phyloP scores from a whole-genome alignment of 116 monocot genomes.

The Papilionanthe hybrid region DNA sequence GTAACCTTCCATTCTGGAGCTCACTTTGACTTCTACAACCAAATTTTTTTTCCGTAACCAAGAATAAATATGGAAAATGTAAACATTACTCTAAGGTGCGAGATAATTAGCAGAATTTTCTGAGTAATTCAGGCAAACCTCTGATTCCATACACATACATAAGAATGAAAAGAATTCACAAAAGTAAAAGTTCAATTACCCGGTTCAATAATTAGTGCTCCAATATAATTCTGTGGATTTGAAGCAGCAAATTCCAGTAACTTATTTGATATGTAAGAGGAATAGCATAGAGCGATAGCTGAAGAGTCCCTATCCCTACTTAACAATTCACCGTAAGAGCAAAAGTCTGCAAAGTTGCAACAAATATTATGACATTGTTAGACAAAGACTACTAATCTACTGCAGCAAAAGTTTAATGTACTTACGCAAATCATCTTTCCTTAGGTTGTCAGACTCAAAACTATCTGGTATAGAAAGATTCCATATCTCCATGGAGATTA shows the following conservation, averaged over 20 bases:
- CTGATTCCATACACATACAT: not conserved
- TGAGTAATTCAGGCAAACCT: not conserved
- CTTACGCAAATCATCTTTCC: conserved; percentile 39
- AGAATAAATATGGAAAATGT: not conserved
- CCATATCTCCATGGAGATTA: conserved; percentile 44
- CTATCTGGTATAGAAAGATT: conserved; percentile 62
- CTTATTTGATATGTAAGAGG: conserved; percentile 57
- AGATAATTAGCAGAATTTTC: not conserved
- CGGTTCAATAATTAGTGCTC: conserved; percentile 94
- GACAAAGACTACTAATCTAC: not conserved
- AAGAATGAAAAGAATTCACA: not conserved
- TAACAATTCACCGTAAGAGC: conserved; percentile 54
- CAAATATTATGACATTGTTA: conserved; percentile 5
- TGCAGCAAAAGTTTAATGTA: not conserved
- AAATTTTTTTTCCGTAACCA: not conserved
- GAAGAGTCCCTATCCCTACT: conserved; percentile 57
- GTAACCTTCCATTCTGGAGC: not conserved
- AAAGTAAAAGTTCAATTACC: conserved; percentile 38
- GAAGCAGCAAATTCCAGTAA: conserved; percentile 41
- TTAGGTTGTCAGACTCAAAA: conserved; percentile 21
- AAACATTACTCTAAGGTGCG: not conserved
- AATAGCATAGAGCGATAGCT: conserved; percentile 46
- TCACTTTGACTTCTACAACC: not conserved
- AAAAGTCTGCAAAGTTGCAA: conserved; percentile 50
- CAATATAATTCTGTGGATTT: conserved; percentile 30